A percentile compares a stretch with the other conserved stretches of the same genome.
Conservation (phyloP, 148 eudicot genomes). For the Fagopyrum tataricum region DNA sequence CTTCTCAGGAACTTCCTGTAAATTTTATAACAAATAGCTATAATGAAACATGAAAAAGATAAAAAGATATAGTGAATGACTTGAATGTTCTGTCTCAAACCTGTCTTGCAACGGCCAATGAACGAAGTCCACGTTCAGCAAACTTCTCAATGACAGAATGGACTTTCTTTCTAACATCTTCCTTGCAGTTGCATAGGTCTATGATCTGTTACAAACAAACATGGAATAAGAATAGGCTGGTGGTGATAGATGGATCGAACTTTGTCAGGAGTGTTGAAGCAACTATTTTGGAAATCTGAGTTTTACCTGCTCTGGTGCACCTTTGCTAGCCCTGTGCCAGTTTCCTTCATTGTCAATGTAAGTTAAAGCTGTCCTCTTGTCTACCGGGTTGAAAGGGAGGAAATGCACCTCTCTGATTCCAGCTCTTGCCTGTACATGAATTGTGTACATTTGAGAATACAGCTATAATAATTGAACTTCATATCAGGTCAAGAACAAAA, state of each 20-base stretch:
- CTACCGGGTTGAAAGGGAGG: constrained; percentile 78
- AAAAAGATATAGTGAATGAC: not conserved
- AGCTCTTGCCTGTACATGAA: constrained; percentile 53
- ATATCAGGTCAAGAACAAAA: not conserved
- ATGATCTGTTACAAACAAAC: constrained; percentile 46
- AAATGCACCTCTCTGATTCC: constrained; percentile 72
- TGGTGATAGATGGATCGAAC: not conserved
- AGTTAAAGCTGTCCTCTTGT: constrained; percentile 80
- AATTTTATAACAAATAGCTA: not conserved
- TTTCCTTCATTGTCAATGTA: constrained; percentile 55
- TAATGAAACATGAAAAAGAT: not conserved
- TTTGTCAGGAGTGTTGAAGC: not conserved
- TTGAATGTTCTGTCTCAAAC: constrained; percentile 22
- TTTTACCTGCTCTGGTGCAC: constrained; percentile 79
- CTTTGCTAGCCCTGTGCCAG: constrained; percentile 78
- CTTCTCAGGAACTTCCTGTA: constrained; percentile 79
- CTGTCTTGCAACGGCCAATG: constrained; percentile 88
- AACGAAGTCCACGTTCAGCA: constrained; percentile 92
- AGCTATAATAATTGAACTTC: not conserved
- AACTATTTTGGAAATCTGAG: not conserved
- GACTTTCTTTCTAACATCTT: constrained; percentile 71
- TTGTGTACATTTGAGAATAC: not conserved
- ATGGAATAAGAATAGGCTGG: not conserved
- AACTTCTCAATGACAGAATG: constrained; percentile 77
- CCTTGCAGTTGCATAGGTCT: constrained; percentile 72